phyloP scores from a whole-genome alignment of 2,329 filamentous ascomycete genomes.

The Phaeosphaeriaceae sp. region DNA sequence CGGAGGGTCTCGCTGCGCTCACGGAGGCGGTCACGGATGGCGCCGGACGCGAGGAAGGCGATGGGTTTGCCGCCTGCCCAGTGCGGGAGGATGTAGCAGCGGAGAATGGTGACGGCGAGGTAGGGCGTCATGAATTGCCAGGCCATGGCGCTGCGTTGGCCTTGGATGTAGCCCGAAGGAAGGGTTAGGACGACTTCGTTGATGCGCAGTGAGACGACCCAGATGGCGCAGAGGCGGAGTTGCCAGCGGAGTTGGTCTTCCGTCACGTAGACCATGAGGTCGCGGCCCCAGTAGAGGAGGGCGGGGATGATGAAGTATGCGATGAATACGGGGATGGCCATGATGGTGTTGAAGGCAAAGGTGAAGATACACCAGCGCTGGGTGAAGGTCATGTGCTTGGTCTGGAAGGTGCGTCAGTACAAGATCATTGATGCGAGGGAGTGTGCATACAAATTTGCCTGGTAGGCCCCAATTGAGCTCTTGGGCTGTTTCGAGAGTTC shows the following conservation, averaged over 20 bases:
- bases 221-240: constrained; percentile 8
- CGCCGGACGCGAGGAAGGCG: constrained; percentile 4
- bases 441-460: constrained; percentile 1
- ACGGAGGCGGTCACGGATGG: constrained; percentile 2
- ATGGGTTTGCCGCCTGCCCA: constrained; percentile 6
- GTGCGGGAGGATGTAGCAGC: constrained; percentile 6
- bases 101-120: constrained; percentile 7
- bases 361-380: constrained; percentile 11
- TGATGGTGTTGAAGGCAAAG: constrained; percentile 10
- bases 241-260: constrained; percentile 7
- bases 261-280: constrained; percentile 7
- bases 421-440: background rate
- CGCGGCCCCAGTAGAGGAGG: constrained; percentile 9
- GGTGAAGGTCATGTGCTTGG: constrained; percentile 10
- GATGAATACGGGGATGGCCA: constrained; percentile 9
- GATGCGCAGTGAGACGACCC: constrained; percentile 7
- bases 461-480: constrained; percentile 7
- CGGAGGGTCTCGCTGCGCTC: constrained; percentile 1
- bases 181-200: constrained; percentile 9
- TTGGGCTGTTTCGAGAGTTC: constrained; percentile 8
- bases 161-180: constrained; percentile 8
- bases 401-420: background rate
- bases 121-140: constrained; percentile 12
- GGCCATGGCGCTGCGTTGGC: constrained; percentile 9
- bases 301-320: constrained; percentile 10